A percentile compares a stretch with the other conserved stretches of the same genome.
Evolutionary conservation across 2,329 filamentous ascomycete species (phyloP).

Genomic region (Fusarium sp.): DNA sequence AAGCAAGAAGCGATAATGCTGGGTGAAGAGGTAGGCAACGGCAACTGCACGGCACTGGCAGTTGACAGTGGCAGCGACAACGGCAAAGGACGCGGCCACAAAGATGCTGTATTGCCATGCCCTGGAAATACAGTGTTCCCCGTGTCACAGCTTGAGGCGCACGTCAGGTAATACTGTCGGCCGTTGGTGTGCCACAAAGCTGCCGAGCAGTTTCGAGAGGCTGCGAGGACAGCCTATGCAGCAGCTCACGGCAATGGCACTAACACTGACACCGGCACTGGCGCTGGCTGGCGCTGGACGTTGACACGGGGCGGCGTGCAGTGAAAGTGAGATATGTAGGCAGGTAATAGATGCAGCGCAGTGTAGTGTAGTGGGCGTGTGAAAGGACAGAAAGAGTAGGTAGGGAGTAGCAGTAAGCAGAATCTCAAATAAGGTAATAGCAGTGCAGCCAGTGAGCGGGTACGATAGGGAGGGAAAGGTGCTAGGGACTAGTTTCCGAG

Average conservation of each 20-base stretch:
- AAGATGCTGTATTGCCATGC: constrained; percentile 48
- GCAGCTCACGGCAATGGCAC: constrained; percentile 42
- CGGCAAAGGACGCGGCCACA: constrained; percentile 44
- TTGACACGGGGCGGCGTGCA: constrained; percentile 28
- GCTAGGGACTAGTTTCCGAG: constrained; percentile 32
- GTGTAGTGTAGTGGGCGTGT: constrained; percentile 29
- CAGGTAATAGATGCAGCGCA: constrained; percentile 28
- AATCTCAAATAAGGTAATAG: constrained; percentile 27
- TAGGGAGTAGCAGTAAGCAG: constrained; percentile 33
- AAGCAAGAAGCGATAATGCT: constrained; percentile 21
- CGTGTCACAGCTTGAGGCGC: constrained; percentile 45
- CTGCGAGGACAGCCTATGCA: constrained; percentile 37
- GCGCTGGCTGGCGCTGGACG: constrained; percentile 7
- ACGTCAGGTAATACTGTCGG: constrained; percentile 45
- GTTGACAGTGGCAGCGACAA: constrained; percentile 39
- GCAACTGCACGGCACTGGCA: constrained; percentile 40
- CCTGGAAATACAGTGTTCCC: constrained; percentile 47
- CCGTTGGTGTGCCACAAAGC: constrained; percentile 45
- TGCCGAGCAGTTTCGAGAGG: constrained; percentile 46
- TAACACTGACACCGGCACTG: constrained; percentile 15
- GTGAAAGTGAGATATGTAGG: constrained; percentile 18
- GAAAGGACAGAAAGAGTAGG: constrained; percentile 25
- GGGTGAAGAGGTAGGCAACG: constrained; percentile 25
- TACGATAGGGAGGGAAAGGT: constrained; percentile 20
- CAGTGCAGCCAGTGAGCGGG: constrained; percentile 29